These are phyloP conservation scores for Nitzschia sp. DNA, from an alignment of 108 stramenopile species.

Conservation along the genomic window DNA sequence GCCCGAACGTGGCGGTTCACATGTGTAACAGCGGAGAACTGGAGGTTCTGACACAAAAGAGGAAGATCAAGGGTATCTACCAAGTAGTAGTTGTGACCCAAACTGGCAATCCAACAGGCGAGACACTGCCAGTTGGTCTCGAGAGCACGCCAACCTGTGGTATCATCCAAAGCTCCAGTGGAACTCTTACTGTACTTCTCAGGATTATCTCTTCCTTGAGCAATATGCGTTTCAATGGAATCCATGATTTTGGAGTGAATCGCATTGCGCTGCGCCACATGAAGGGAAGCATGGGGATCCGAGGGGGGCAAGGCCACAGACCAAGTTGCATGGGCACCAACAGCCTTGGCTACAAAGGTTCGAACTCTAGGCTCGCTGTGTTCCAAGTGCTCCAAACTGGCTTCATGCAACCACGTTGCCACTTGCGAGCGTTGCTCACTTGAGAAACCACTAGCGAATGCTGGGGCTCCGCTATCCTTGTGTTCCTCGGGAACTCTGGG, in stretches of 20 bases:
- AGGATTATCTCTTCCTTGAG: conserved; percentile 42
- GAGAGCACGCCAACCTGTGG: conserved; percentile 96
- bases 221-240: conserved; percentile 46
- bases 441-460: conserved; percentile 4
- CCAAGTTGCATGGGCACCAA: conserved; percentile 70
- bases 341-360: conserved; percentile 74
- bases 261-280: conserved; percentile 17
- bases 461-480: conserved; percentile 1
- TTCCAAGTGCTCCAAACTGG: conserved; percentile 60
- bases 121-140: conserved; percentile 93
- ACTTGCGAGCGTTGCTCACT: conserved; percentile 39
- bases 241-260: conserved; percentile 38
- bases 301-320: conserved; percentile 15
- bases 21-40: conserved; percentile 70
- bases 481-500: conserved; percentile 66
- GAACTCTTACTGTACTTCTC: conserved; percentile 53
- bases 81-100: conserved; percentile 38
- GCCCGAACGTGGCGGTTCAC: conserved; percentile 96
- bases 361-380: conserved; percentile 81
- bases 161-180: conserved; percentile 92
- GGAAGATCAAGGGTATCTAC: conserved; percentile 21
- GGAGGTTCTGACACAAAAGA: conserved; percentile 37
- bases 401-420: conserved; percentile 44
- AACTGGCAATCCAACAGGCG: conserved; percentile 74
- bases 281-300: background rate